phyloP scores from a whole-genome alignment of 1,284 basidiomycete genomes.

The Fistulinella cinereoalba region DNA sequence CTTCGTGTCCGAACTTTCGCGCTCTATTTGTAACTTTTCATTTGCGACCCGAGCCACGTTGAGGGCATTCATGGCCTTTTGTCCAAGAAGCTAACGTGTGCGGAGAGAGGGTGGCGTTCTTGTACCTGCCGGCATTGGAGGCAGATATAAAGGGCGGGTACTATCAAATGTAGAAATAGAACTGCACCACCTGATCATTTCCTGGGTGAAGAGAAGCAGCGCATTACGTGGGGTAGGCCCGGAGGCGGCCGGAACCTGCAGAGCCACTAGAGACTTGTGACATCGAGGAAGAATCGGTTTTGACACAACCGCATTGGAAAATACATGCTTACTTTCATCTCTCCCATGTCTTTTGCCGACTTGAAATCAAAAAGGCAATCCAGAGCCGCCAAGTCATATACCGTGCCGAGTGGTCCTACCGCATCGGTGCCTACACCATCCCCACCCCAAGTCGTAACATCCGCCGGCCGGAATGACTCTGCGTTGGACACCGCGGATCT shows the following conservation, averaged over 20 bases:
- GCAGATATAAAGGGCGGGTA: constrained; percentile 11
- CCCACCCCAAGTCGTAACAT: constrained; percentile 16
- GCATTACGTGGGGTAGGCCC: too few relatives aligned
- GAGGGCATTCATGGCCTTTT: too few relatives aligned
- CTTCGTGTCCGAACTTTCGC: neutral
- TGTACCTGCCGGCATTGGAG: neutral
- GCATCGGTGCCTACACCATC: constrained; percentile 13
- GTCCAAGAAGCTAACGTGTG: too few relatives aligned
- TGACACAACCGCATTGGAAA: too few relatives aligned
- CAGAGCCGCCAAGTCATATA: constrained; percentile 33
- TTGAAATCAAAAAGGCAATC: constrained; percentile 26
- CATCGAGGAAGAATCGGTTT: too few relatives aligned
- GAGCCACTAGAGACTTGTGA: too few relatives aligned
- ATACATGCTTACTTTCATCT: too few relatives aligned
- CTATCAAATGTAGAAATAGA: constrained; percentile 7
- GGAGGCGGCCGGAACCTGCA: too few relatives aligned
- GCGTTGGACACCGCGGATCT: constrained; percentile 4
- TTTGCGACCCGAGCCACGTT: constrained; percentile 5
- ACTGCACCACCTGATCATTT: too few relatives aligned
- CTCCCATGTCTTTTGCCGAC: constrained; percentile 39
- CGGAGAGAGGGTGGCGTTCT: neutral
- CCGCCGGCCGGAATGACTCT: neutral
- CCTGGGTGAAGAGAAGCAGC: too few relatives aligned
- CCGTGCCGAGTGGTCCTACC: constrained; percentile 22
- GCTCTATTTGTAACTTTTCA: constrained; percentile 6